phyloP scores from a whole-genome alignment of 768 basidiomycete species.

The Trametes gibbosa region DNA sequence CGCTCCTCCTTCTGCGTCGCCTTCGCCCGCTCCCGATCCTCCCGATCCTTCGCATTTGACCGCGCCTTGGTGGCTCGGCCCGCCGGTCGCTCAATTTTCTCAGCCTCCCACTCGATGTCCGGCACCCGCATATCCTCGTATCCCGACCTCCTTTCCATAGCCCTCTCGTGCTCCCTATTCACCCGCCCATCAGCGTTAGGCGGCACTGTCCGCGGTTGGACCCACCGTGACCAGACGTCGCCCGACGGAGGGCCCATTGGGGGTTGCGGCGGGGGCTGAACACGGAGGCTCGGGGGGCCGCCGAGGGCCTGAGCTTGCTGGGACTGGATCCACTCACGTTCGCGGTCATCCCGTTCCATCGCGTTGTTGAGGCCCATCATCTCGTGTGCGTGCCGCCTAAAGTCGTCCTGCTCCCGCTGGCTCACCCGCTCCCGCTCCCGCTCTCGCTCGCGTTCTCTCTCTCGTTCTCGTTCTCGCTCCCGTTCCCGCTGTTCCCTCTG shows the following conservation, averaged over 20 bases:
- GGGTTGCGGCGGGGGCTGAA: background rate
- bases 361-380: slow-evolving; percentile 8
- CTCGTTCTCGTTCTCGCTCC: slow-evolving; percentile 18
- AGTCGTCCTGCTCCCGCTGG: slow-evolving; percentile 11
- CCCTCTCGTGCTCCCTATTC: slow-evolving; percentile 10
- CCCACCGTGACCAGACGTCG: slow-evolving; percentile 18
- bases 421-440: slow-evolving; percentile 1
- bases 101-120: slow-evolving; percentile 30
- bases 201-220: slow-evolving; percentile 1
- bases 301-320: slow-evolving; percentile 8
- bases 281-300: slow-evolving; percentile 3
- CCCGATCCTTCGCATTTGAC: slow-evolving; percentile 17
- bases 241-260: slow-evolving; percentile 14
- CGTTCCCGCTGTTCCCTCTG: background rate
- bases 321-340: slow-evolving; percentile 18
- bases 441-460: slow-evolving; percentile 12
- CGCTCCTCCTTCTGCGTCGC: slow-evolving; percentile 30
- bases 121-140: slow-evolving; percentile 26
- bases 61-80: slow-evolving; percentile 11
- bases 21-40: slow-evolving; percentile 32
- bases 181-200: slow-evolving; percentile 5
- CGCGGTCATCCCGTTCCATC: slow-evolving; percentile 22
- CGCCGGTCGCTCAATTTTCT: background rate
- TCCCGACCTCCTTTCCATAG: slow-evolving; percentile 23
- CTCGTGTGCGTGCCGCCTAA: slow-evolving; percentile 11